Evolutionary conservation across 805 yeast genomes (phyloP).

Genomic region (Candida coquimbonensis): DNA sequence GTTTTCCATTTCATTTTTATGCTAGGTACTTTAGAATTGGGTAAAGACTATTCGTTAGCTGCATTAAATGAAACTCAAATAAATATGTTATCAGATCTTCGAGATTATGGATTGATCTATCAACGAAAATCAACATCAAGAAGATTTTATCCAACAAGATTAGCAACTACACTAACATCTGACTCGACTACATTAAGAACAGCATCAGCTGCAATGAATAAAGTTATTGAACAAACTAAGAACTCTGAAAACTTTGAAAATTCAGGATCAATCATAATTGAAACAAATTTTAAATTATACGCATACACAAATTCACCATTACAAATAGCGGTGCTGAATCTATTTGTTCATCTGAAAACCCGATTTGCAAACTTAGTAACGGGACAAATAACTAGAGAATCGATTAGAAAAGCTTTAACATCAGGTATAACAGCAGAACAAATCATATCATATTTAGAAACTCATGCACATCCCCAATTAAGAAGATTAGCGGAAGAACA

Average conservation of each 20-base stretch:
- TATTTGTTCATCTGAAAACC: constrained; percentile 79
- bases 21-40: constrained; percentile 87
- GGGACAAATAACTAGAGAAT: constrained; percentile 89
- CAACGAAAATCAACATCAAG: constrained; percentile 49
- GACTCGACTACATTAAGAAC: constrained; percentile 67
- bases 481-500: constrained; percentile 62
- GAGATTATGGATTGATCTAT: constrained; percentile 88
- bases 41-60: constrained; percentile 71
- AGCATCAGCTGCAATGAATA: constrained; percentile 71
- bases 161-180: constrained; percentile 85
- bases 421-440: constrained; percentile 96
- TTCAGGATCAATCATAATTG: constrained; percentile 74
- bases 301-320: constrained; percentile 92
- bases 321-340: constrained; percentile 85
- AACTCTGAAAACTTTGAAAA: constrained; percentile 22
- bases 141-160: constrained; percentile 81
- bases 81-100: constrained; percentile 79
- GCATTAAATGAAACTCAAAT: constrained; percentile 74
- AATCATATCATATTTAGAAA: constrained; percentile 77
- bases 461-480: constrained; percentile 95
- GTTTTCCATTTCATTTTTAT: constrained; percentile 89
- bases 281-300: constrained; percentile 88
- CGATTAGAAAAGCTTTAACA: constrained; percentile 72
- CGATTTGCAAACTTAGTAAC: constrained; percentile 89
- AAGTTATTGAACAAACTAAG: constrained; percentile 40